Base-by-base conservation (phyloP, 2,329 filamentous ascomycete species). In the Aspergillus sp. region DNA sequence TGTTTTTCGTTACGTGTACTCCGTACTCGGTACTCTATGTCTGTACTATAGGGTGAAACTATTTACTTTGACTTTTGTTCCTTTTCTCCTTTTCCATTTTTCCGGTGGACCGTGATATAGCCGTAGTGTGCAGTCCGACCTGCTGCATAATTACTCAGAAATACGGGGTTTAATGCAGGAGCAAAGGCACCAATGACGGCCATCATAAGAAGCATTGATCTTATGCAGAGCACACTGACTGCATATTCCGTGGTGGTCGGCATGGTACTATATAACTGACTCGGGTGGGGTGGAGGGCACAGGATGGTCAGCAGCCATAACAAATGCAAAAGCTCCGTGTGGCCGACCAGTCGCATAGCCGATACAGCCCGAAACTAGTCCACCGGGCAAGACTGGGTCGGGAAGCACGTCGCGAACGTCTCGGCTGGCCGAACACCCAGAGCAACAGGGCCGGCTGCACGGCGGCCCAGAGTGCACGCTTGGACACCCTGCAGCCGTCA, bases 321-420 rank as follows among this genome's bases (percentile, higher is more conserved):
- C 36, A 34, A 41, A 29, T 29, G 32, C 29, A 28, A 48, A 51
- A 58, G 47, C 58, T 66, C 64, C 64, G 61, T 65, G 60, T 58
- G 59, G 57, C 64, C 64, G 64, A 65, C 46, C 35, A 19, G 27
- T 10, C 30, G 43, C 29, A 46, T 63, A 65, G 44, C 64, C 64
- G 64, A 66, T 55, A 62, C 59, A 55, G 50, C 47, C 59, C 60
- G 63, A 63, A 56, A 63, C 55, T 57, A 44, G 44, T 42, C 54
- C 52, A 54, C 48, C 34, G 41, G 52, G 29, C n/a, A 19, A 38
- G 41, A 48, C 19, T 19, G 19, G 19, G 44, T 48, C 48, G 53
- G 52, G 41, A 19, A 28, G 30, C 30, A 19, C 19, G 19, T 19
- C 19, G 19, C 19, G 19, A 19, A 36, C 8, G n/a, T n/a, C 34